Base-by-base conservation (phyloP, 495 filamentous ascomycete species). In the Xylaria castorea region DNA sequence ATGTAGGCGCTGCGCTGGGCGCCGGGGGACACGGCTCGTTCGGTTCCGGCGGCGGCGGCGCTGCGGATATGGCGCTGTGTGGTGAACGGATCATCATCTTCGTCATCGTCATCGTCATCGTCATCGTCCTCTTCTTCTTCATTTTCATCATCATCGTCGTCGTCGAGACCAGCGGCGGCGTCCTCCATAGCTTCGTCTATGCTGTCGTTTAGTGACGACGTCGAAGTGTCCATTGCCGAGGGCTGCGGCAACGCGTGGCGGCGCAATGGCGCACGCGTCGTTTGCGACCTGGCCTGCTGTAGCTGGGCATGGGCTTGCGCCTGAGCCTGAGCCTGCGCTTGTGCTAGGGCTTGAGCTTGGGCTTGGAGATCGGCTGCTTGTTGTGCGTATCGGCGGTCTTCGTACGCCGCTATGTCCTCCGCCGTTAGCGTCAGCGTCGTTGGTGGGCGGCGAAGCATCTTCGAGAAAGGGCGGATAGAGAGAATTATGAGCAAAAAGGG, bases 391-490 rank as follows among this genome's bases (percentile, higher is more conserved):
- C 83, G 78, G 6, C 82, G 76, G 75, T 95, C 92, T 82, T 94
- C 93, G 81, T 93, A 95, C 55, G 89, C 85, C 34, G 90, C 87
- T 50, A 96, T 81, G 78, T 97, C 93, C 81, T 95, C 93, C 12
- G 90, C 84, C 0, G 93, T 95, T 48, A 97, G 85, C 66, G 89
- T 87, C 73, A 97, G 92, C 36, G 90, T 86, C 6, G 93, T 97
- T 2, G 93, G 91, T 61, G 92, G 90, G 46, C 93, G 91, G 76
- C 93, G 93, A 70, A 97, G 91, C 93, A 97, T 97, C 22, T 60
- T 67, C 9, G 40, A 50, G 44, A 20, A 22, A 50, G 68, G 40
- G 4, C 14, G 22, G 5, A 8, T 42, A 55, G 25, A 48, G 5
- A 14, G 27, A 6, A 22, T 34, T 46, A 12, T 18, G n/a, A 61